Evolutionary conservation across 768 basidiomycete species (phyloP), one percentile per base, ranked within the genome.

Genomic region (Coprinopsis cinerea): DNA sequence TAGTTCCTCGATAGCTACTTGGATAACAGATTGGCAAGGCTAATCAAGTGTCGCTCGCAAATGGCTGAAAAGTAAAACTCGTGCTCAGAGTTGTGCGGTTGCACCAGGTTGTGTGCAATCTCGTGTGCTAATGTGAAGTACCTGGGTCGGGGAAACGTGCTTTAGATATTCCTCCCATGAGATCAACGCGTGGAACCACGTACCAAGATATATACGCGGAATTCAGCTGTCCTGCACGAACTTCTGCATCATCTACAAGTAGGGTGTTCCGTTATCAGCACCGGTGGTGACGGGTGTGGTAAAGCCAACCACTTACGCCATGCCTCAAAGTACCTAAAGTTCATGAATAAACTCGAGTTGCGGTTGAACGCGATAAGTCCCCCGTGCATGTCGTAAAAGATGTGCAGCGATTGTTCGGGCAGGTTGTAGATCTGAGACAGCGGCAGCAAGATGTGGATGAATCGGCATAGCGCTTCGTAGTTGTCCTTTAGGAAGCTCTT

Each of bases 1-100:
- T 26, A 43, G 9, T 13, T 26, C 4, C 42, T 4, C 17, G 4
- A 10, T 39, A 9, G 11, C 10, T 39, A 39, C 15, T 22, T 23
- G 9, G 5, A 22, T 10, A 45, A 20, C 20, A 45, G 20, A 7
- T 17, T 61, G 22, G 65, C 67, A 18, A 83, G 65, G 17, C 64
- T 59, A 44, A 71, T 54, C 23, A 84, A 61, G 59, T 77, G 75
- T 27, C 74, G 77, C 66, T 96, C 90, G 55, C 88, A 89, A 17
- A 97, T 87, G 4, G 88, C 83, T 24, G 91, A 91, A 59, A 95
- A 93, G 64, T 91, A 96, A 64, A 96, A 97, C 55, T 92, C 91
- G 55, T 95, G 93, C 60, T 93, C 85, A 1, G 89, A 83, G 63
- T 95, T 93, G 59, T 96, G 94, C 0, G 81, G 78, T 35, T 82